phyloP scores from a whole-genome alignment of 169 alveolate species.

The Eimeria praecox region DNA sequence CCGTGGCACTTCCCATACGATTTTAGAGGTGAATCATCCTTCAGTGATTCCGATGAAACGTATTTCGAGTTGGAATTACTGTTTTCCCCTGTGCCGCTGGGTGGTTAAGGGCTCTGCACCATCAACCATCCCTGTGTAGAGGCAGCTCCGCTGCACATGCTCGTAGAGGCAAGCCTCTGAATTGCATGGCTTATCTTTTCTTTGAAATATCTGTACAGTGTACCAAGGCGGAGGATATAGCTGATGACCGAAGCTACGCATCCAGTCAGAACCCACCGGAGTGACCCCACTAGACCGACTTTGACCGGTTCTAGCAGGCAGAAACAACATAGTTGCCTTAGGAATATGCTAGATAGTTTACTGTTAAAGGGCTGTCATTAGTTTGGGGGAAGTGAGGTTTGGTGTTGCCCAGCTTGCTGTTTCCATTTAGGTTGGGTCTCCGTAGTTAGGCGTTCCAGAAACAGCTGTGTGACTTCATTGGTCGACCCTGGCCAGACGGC shows the following conservation, averaged over 20 bases:
- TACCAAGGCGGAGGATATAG: background rate
- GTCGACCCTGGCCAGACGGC: background rate
- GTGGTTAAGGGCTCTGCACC: background rate
- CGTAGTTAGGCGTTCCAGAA: too few relatives aligned
- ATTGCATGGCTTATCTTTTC: background rate
- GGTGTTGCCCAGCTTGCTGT: background rate
- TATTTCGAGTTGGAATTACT: background rate
- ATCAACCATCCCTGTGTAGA: background rate
- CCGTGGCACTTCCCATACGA: background rate
- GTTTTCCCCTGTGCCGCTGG: background rate
- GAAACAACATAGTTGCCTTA: background rate
- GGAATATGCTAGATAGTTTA: background rate
- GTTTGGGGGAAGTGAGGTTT: background rate
- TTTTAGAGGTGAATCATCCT: background rate
- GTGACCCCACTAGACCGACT: conserved; percentile 38
- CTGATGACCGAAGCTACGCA: background rate
- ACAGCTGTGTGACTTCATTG: background rate
- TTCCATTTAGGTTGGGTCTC: too few relatives aligned
- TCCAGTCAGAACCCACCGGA: background rate
- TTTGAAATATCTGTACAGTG: background rate
- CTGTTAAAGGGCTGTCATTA: background rate
- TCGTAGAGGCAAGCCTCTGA: background rate
- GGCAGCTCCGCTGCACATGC: background rate
- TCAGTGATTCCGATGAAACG: background rate
- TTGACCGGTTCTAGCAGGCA: background rate